Percentiles rank a stretch among this genome's conserved stretches.
These are phyloP conservation scores for Fusarium humuli DNA, from an alignment of 2,329 filamentous ascomycete genomes.

Conservation along the genomic window DNA sequence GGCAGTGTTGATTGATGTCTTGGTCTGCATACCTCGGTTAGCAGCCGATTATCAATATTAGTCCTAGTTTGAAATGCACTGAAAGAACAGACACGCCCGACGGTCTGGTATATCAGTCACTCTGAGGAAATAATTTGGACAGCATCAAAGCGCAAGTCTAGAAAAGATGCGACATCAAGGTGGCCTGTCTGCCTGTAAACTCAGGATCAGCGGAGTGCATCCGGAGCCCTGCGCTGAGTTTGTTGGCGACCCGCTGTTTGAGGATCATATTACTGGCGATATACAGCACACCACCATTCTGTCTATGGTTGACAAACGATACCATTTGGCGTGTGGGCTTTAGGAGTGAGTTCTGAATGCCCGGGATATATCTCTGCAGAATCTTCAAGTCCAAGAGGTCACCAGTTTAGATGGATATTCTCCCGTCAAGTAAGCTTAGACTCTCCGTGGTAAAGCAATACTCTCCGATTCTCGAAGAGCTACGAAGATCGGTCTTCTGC, in stretches of 20 bases:
- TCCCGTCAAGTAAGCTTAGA: neutral
- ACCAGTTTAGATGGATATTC: no score
- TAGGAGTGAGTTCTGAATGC: neutral
- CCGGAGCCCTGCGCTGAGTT: neutral
- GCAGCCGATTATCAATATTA: neutral
- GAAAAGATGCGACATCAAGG: neutral
- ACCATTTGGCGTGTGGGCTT: neutral
- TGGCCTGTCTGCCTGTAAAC: neutral
- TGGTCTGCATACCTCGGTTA: slow-evolving; percentile 10
- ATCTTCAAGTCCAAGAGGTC: neutral
- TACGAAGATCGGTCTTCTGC: neutral
- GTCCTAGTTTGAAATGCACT: neutral
- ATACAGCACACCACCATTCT: no score
- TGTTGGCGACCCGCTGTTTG: neutral
- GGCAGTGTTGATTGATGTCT: slow-evolving; percentile 9
- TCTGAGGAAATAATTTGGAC: neutral
- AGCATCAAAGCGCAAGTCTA: slow-evolving; percentile 3
- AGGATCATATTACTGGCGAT: neutral
- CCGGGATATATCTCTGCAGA: no score
- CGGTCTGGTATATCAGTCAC: neutral
- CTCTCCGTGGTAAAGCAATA: neutral
- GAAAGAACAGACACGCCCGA: neutral
- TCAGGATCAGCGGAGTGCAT: neutral
- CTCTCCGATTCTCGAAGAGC: neutral
- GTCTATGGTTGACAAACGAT: neutral